Percentiles rank a stretch among this genome's conserved stretches.
These are phyloP conservation scores for Aureobasidium uvarum DNA, from an alignment of 2,329 filamentous ascomycete genomes.

Conservation along the genomic window DNA sequence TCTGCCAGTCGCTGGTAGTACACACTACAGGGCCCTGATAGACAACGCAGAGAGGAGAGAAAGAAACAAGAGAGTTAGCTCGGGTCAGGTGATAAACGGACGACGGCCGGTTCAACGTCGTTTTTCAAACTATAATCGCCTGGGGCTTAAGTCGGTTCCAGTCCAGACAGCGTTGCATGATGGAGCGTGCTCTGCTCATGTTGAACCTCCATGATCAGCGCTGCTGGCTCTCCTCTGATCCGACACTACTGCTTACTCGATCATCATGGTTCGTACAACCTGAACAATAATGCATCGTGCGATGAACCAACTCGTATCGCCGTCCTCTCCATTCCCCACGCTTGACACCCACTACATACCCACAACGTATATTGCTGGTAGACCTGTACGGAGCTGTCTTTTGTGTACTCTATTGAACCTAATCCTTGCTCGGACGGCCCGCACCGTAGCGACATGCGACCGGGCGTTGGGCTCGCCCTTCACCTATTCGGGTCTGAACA, in stretches of 20 bases:
- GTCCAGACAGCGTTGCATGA: conserved; percentile 10
- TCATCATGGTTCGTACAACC: conserved; percentile 11
- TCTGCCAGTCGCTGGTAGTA: conserved; percentile 11
- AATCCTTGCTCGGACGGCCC: conserved; percentile 4
- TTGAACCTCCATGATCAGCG: conserved; percentile 4
- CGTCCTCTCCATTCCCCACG: background rate
- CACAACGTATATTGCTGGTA: background rate
- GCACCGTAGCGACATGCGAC: conserved; percentile 16
- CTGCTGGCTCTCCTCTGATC: conserved; percentile 9
- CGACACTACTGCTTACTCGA: conserved; percentile 10
- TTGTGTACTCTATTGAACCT: conserved; percentile 11
- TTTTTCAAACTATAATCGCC: conserved; percentile 22
- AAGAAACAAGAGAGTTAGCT: conserved; percentile 23
- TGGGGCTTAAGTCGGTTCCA: conserved; percentile 14
- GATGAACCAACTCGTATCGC: background rate
- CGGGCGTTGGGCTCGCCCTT: background rate
- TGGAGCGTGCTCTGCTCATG: conserved; percentile 20
- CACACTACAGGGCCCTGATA: conserved; percentile 15
- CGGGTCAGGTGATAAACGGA: conserved; percentile 22
- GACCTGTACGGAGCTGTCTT: background rate
- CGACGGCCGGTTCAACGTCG: conserved; percentile 13
- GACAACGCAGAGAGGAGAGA: conserved; percentile 15
- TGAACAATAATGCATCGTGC: background rate
- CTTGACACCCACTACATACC: background rate
- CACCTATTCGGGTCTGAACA: background rate